Evolutionary conservation across 768 basidiomycete species (phyloP), one percentile per base, ranked within the genome.

Genomic region (Hypholoma fasciculare): DNA sequence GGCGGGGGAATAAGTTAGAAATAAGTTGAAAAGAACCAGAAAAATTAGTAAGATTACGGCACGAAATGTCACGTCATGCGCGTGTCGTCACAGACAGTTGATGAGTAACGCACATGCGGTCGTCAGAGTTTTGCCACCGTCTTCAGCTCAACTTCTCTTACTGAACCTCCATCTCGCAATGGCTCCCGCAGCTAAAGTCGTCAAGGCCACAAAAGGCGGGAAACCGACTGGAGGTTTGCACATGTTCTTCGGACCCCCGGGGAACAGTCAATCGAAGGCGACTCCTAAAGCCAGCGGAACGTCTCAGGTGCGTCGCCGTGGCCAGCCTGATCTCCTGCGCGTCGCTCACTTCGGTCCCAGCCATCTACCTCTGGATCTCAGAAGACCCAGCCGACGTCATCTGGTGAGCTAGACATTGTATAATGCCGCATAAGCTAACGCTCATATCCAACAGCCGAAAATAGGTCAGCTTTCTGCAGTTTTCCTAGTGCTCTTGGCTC

Each of bases 231-330:
- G 54, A n/a, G 59, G 63, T 39, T 23, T 69, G 30, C 61, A 63
- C n/a, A 63, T 67, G 64, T 69, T 69, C 53, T 69, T 69, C 46
- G 64, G 61, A n/a, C 60, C 63, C 17, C 23, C 58, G n/a, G 63
- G 67, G 38, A 58, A 59, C 36, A 48, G 46, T 23, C 64, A 64
- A 48, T 64, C 67, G 49, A 68, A 66, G 46, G 8, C 61, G 13
- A 38, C 66, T 12, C n/a, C 48, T 34, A 69, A 56, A 59, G 40
- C 42, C 23, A 54, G 54, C n/a, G 37, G 12, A 8, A 34, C 56
- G 26, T 64, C 61, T 19, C 61, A 63, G 56, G 63, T 65, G 13
- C 16, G 59, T 46, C n/a, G n/a, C 5, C 36, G 12, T 17, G 8
- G 14, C n/a, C 44, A 44, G 27, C n/a, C 56, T 7, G 23, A 23